Percentiles rank a stretch among this genome's conserved stretches.
Evolutionary conservation across 2,329 filamentous ascomycete genomes (phyloP).

Genomic region (Orbilia ellipsospora): DNA sequence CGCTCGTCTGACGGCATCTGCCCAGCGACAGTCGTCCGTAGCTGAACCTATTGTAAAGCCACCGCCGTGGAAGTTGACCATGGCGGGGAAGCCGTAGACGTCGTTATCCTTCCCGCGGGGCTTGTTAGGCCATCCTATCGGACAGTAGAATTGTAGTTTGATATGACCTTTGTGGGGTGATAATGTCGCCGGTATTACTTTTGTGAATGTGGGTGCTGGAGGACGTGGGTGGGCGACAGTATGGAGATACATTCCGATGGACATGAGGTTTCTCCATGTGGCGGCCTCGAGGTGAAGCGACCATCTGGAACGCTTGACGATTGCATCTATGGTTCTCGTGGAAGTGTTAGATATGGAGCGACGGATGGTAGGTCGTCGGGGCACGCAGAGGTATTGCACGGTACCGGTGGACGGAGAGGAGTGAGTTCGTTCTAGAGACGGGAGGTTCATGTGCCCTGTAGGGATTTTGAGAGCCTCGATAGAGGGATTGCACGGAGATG

Average conservation of each 20-base stretch:
- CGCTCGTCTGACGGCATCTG: constrained; percentile 67
- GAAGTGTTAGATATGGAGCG: constrained; percentile 52
- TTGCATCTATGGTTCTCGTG: constrained; percentile 35
- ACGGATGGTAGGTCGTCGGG: constrained; percentile 45
- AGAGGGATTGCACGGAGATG: constrained; percentile 18
- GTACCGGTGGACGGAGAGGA: constrained; percentile 33
- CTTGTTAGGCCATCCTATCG: constrained; percentile 59
- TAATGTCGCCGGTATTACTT: constrained; percentile 67
- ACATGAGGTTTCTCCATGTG: constrained; percentile 75
- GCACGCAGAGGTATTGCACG: constrained; percentile 38
- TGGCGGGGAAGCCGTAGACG: constrained; percentile 64
- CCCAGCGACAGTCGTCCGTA: constrained; percentile 73
- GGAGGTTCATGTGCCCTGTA: background rate
- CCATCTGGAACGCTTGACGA: constrained; percentile 65
- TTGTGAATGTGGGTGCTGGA: constrained; percentile 71
- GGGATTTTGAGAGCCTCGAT: constrained; percentile 28
- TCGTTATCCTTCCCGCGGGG: constrained; percentile 47
- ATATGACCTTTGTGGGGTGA: constrained; percentile 65
- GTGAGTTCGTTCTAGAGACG: constrained; percentile 21
- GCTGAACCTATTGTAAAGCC: constrained; percentile 74
- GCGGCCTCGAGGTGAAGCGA: constrained; percentile 72
- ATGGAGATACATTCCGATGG: constrained; percentile 76
- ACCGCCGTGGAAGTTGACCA: constrained; percentile 76
- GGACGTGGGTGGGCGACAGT: constrained; percentile 71
- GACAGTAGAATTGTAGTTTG: constrained; percentile 72